Conservation (phyloP, 257 asterid genomes). For the Solanum commersonii region DNA sequence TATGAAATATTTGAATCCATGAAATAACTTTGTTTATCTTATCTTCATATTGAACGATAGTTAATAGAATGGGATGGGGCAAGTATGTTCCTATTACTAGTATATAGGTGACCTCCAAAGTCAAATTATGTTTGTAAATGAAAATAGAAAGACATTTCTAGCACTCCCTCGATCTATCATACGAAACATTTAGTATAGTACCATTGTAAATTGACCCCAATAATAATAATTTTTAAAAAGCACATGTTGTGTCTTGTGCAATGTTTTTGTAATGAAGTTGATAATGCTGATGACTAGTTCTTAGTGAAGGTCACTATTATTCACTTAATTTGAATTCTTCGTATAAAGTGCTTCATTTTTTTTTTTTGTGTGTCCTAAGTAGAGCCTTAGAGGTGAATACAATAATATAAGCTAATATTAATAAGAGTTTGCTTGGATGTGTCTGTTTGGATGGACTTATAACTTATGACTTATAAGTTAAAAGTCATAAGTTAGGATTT, state of each 20-base stretch:
- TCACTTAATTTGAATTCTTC: neutral
- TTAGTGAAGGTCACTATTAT: neutral
- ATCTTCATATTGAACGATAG: neutral
- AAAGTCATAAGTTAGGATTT: neutral
- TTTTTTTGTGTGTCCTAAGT: neutral
- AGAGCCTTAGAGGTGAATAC: too few relatives aligned
- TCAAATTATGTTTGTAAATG: neutral
- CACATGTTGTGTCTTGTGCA: slow-evolving; percentile 30
- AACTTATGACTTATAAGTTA: too few relatives aligned
- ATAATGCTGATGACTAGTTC: neutral
- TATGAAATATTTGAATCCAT: accelerated
- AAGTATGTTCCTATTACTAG: neutral
- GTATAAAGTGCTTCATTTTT: neutral
- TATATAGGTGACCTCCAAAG: neutral
- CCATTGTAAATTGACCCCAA: neutral
- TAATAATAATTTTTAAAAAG: neutral
- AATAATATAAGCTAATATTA: too few relatives aligned
- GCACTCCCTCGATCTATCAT: neutral
- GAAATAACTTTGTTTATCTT: neutral
- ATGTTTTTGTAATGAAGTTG: neutral
- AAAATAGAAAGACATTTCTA: slow-evolving; percentile 4
- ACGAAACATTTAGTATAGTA: neutral
- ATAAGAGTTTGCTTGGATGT: neutral
- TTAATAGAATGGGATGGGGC: neutral
- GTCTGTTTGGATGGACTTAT: neutral